Evolutionary conservation across 805 yeast genomes (phyloP).

Genomic region (Saccharomycopsis sp.): DNA sequence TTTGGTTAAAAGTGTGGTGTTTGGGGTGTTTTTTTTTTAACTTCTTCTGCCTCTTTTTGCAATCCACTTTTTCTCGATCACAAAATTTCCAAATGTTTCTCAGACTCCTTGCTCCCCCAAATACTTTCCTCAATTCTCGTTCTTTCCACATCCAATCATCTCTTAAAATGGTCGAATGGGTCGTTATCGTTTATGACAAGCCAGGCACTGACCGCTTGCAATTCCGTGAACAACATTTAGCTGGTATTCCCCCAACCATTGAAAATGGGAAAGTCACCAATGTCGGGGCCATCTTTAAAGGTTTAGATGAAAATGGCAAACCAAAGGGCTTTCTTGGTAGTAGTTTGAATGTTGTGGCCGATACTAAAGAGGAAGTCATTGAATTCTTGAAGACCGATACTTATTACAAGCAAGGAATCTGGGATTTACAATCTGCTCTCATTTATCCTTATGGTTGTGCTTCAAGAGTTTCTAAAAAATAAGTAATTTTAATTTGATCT

Average conservation of each 20-base stretch:
- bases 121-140: no score
- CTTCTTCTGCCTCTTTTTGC: no score
- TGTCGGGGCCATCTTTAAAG: conserved; percentile 43
- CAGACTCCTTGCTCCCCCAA: no score
- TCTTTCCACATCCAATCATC: no score
- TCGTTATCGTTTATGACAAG: conserved; percentile 60
- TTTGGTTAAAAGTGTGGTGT: no score
- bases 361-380: conserved; percentile 51
- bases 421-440: conserved; percentile 60
- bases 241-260: conserved; percentile 34
- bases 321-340: conserved; percentile 57
- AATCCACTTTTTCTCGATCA: no score
- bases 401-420: conserved; percentile 54
- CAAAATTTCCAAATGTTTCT: no score
- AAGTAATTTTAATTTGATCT: no score
- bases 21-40: no score
- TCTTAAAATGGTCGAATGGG: conserved; percentile 44
- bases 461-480: conserved; percentile 31
- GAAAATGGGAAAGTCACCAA: conserved; percentile 34
- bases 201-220: conserved; percentile 49
- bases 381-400: conserved; percentile 55
- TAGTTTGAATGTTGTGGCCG: conserved; percentile 51
- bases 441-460: conserved; percentile 46
- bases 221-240: conserved; percentile 44
- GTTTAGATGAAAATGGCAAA: conserved; percentile 30